Percentiles rank a stretch among this genome's conserved stretches.
phyloP scores from a whole-genome alignment of 2,329 filamentous ascomycete genomes.

The Paracamarosporium sp. region DNA sequence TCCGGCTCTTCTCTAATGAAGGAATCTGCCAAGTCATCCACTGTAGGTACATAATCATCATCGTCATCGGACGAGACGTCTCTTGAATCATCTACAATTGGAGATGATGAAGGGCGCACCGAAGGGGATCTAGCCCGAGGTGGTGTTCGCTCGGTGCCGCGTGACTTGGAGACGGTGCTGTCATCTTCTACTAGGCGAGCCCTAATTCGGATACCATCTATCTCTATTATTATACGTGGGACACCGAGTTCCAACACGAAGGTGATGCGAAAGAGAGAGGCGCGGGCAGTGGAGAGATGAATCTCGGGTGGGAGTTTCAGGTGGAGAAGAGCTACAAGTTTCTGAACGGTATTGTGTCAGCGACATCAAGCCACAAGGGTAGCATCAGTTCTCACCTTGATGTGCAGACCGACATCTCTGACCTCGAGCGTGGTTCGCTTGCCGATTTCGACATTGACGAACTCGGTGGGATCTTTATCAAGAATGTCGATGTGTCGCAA shows the following conservation, averaged over 20 bases:
- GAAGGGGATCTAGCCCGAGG: conserved; percentile 15
- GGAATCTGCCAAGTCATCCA: conserved; percentile 76
- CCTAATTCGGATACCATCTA: conserved; percentile 79
- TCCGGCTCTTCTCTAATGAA: conserved; percentile 76
- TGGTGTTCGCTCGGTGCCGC: conserved; percentile 4
- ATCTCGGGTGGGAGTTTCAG: conserved; percentile 71
- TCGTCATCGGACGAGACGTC: conserved; percentile 38
- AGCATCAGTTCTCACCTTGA: conserved; percentile 66
- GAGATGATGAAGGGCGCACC: conserved; percentile 16
- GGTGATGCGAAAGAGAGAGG: conserved; percentile 78
- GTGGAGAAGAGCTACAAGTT: conserved; percentile 76
- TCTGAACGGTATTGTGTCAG: conserved; percentile 64
- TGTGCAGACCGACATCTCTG: conserved; percentile 80
- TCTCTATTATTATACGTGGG: conserved; percentile 80
- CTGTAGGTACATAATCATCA: conserved; percentile 64
- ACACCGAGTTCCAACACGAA: conserved; percentile 88
- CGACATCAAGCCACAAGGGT: neutral
- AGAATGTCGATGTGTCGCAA: conserved; percentile 84
- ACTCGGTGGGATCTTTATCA: conserved; percentile 84
- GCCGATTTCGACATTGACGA: conserved; percentile 85
- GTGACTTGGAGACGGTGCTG: conserved; percentile 11
- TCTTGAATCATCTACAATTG: conserved; percentile 12
- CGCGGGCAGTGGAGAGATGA: conserved; percentile 74
- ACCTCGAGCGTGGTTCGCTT: conserved; percentile 84
- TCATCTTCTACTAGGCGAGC: conserved; percentile 32